Evolutionary conservation across 2,329 filamentous ascomycete species (phyloP), one percentile per base, ranked within the genome.

Genomic region (Xylaria sp.): DNA sequence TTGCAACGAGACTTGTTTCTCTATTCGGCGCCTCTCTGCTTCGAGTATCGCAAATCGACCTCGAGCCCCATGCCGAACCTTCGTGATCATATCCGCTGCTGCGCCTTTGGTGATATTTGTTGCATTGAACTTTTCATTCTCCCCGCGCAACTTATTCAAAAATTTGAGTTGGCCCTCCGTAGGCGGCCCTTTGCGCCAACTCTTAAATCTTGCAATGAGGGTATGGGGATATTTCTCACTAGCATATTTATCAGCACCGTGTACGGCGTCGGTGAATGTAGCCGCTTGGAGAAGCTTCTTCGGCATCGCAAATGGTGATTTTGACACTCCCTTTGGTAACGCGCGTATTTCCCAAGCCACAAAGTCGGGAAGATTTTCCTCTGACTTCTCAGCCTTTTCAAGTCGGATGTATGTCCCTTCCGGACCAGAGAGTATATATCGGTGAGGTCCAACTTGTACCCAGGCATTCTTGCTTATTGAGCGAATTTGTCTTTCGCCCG

Each of bases 61-160:
- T 75, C 80, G 85, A 1, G 91, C 92, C 0, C 94, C 94, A 73
- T 95, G 90, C 74, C 90, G 94, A 63, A 97, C 73, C 76, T 96
- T 96, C 7, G 92, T 96, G 66, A 98, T 96, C 90, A 96, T 93
- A 73, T 97, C 93, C 4, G 84, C 84, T 4, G 93, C 93, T 72
- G 87, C 87, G 7, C 94, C 94, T 72, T 93, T 95, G 13, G 85
- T 93, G 60, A 96, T 70, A 27, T 87, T 83, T 0, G 78, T 77
- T 0, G 76, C 68, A 1, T 78, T 82, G 52, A 93, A 72, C 54
- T 83, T 78, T 27, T 87, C 78, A n/a, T 80, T 67, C 64, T 83
- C 77, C 1, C 76, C 76, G 8, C 88, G 81, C 3, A 88, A 71
- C 70, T 87, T 90, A 71, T 93, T 92, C 54, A 95, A 74, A 57